phyloP scores from a whole-genome alignment of 306 rosid species.

The Medicago arabica region DNA sequence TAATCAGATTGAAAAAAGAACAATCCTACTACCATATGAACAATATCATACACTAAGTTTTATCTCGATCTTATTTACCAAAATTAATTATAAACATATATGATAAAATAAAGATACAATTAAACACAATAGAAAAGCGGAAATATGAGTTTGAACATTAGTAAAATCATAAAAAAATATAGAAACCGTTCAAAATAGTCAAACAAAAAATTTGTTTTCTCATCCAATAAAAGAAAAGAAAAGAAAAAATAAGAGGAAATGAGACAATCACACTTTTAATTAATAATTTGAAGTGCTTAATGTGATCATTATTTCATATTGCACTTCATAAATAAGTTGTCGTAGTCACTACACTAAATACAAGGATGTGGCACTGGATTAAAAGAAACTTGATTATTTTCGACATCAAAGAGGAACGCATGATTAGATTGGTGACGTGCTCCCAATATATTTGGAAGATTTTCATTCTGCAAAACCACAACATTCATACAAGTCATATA shows the following conservation, averaged over 20 bases:
- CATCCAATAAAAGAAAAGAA: too few species aligned
- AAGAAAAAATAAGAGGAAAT: neutral
- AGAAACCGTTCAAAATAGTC: too few species aligned
- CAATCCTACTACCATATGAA: too few species aligned
- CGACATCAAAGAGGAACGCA: slow-evolving; percentile 18
- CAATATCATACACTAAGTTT: too few species aligned
- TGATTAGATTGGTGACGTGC: neutral
- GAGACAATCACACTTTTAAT: neutral
- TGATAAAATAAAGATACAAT: too few species aligned
- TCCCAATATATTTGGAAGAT: neutral
- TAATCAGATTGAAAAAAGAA: too few species aligned
- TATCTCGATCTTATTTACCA: too few species aligned
- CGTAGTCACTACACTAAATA: neutral
- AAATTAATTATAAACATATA: too few species aligned
- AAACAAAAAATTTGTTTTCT: too few species aligned
- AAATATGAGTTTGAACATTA: too few species aligned
- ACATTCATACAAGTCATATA: neutral
- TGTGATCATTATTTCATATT: neutral
- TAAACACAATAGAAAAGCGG: too few species aligned
- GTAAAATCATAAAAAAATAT: too few species aligned
- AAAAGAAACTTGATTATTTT: neutral
- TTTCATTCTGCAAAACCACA: neutral
- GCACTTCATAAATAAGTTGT: neutral
- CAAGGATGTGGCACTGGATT: neutral
- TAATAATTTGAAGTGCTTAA: neutral